phyloP scores from a whole-genome alignment of 768 basidiomycete genomes.

The Lactarius deliciosus region DNA sequence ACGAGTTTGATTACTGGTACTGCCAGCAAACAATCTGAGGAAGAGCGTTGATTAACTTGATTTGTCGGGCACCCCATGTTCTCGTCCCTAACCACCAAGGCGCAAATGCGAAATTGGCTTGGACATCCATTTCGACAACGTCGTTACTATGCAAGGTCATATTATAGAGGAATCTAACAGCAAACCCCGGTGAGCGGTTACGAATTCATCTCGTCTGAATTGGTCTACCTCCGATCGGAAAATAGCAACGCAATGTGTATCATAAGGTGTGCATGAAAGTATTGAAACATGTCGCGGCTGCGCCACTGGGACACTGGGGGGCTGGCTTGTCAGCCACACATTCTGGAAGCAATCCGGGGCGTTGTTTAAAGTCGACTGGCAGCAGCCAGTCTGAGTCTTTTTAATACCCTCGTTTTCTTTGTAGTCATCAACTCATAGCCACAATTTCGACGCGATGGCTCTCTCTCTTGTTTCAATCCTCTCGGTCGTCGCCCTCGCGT shows the following conservation, averaged over 20 bases:
- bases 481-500: background rate
- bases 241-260: background rate
- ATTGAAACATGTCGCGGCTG: background rate
- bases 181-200: background rate
- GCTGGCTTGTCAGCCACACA: background rate
- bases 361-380: background rate
- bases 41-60: too few species aligned
- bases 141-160: background rate
- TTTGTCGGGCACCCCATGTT: too few species aligned
- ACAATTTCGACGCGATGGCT: background rate
- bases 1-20: too few species aligned
- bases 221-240: background rate
- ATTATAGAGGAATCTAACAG: background rate
- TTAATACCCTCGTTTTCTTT: background rate
- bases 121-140: background rate
- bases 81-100: too few species aligned
- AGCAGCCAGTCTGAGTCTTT: background rate
- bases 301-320: background rate
- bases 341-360: background rate
- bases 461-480: slow-evolving; percentile 1
- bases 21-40: too few species aligned
- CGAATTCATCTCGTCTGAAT: background rate
- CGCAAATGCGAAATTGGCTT: background rate
- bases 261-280: background rate
- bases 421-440: too few species aligned